A percentile compares a stretch with the other conserved stretches of the same genome.
phyloP scores from a whole-genome alignment of 768 basidiomycete species.

The Lepiota brunneoincarnata region DNA sequence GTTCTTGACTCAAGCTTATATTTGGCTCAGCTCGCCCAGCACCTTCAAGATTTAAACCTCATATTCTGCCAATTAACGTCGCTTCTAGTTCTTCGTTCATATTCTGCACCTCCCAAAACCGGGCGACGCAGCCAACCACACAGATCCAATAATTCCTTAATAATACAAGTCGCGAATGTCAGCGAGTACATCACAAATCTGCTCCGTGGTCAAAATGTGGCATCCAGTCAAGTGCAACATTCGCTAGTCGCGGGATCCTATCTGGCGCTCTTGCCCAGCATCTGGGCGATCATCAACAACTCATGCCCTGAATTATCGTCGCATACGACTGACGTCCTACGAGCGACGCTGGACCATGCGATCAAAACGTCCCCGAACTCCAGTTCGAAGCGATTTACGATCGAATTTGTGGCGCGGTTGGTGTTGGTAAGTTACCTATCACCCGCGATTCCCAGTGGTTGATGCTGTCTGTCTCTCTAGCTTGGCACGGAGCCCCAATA shows the following conservation, averaged over 20 bases:
- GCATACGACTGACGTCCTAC: slow-evolving; percentile 35
- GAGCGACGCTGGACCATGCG: slow-evolving; percentile 66
- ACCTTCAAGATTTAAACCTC: slow-evolving; percentile 69
- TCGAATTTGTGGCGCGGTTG: slow-evolving; percentile 74
- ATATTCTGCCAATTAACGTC: slow-evolving; percentile 78
- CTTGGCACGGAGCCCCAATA: slow-evolving; percentile 58
- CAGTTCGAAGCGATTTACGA: slow-evolving; percentile 59
- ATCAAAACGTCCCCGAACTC: slow-evolving; percentile 56
- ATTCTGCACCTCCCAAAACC: slow-evolving; percentile 17
- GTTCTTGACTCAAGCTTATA: slow-evolving; percentile 4
- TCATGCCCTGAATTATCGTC: slow-evolving; percentile 11
- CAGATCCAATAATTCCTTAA: slow-evolving; percentile 7
- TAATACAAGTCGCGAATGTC: slow-evolving; percentile 48
- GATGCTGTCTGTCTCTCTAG: slow-evolving; percentile 37
- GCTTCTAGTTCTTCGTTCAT: slow-evolving; percentile 46
- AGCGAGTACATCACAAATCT: slow-evolving; percentile 59
- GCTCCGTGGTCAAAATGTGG: slow-evolving; percentile 48
- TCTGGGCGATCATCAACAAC: slow-evolving; percentile 72
- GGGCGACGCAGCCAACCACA: slow-evolving; percentile 19
- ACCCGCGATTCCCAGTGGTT: slow-evolving; percentile 2
- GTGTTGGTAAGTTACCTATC: slow-evolving; percentile 51
- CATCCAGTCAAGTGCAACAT: slow-evolving; percentile 42
- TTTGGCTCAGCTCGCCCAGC: slow-evolving; percentile 52
- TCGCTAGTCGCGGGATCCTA: slow-evolving; percentile 60
- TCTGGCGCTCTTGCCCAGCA: slow-evolving; percentile 65